These are phyloP conservation scores for Volvox africanus DNA, from an alignment of 139 green algal genomes.

Conservation along the genomic window DNA sequence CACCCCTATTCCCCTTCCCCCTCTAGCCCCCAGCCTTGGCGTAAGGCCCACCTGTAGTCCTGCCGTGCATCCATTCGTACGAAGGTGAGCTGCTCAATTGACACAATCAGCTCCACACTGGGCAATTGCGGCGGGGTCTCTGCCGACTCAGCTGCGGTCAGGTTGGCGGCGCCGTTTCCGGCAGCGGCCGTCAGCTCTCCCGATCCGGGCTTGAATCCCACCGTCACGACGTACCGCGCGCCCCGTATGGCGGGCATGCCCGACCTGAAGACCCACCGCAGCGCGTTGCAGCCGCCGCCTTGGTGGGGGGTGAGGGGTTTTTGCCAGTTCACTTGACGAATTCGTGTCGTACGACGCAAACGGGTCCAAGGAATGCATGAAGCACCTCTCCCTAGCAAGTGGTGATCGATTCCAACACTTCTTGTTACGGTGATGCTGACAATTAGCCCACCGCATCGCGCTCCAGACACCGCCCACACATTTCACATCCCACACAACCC, in stretches of 20 bases:
- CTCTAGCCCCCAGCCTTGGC: too few relatives aligned
- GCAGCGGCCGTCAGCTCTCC: neutral
- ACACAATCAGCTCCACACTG: neutral
- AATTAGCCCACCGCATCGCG: too few relatives aligned
- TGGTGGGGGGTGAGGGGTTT: too few relatives aligned
- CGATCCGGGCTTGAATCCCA: neutral
- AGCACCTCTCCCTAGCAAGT: too few relatives aligned
- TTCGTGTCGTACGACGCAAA: too few relatives aligned
- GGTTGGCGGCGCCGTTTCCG: neutral
- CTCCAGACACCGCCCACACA: too few relatives aligned
- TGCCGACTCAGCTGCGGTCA: neutral
- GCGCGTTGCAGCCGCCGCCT: neutral
- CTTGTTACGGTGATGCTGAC: too few relatives aligned
- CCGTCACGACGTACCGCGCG: neutral
- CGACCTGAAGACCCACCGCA: neutral
- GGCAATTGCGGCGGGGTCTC: neutral
- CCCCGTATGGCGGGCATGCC: neutral
- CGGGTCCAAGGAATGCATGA: too few relatives aligned
- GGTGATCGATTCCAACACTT: too few relatives aligned
- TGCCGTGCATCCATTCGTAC: neutral
- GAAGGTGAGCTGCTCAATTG: neutral
- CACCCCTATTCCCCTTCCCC: too few relatives aligned
- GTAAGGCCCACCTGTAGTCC: slow-evolving; percentile 17
- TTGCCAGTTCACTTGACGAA: too few relatives aligned
- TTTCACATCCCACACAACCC: too few relatives aligned